Evolutionary conservation across 2,329 filamentous ascomycete genomes (phyloP), one percentile per base, ranked within the genome.

Genomic region (Sporothrix phasma): DNA sequence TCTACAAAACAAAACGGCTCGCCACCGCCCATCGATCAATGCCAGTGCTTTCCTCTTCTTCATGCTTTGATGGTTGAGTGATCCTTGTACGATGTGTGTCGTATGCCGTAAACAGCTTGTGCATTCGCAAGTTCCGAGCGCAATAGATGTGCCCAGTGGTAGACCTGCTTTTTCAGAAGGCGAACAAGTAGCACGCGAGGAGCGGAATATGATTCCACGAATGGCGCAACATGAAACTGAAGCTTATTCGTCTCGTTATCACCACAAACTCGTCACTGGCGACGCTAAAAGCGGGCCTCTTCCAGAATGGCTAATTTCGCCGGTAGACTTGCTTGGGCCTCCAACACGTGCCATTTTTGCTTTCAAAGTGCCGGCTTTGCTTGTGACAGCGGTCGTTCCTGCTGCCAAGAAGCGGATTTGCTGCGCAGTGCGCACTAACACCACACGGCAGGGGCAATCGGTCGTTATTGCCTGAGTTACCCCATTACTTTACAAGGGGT

Each of bases 11-110:
- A 45, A 45, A 46, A 29, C 56, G 24, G 56, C 37, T 43, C 37
- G 49, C 49, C 39, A 34, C 17, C 34, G 43, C 62, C 62, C 51
- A 26, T 41, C 51, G 29, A 56, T 41, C 41, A 63, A 63, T 58
- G 62, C 62, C 43, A 58, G 61, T 63, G 51, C 43, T 56, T 63
- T 56, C 49, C 26, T 47, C 29, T 29, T 61, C 29, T 47, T 19
- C 41, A 26, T 26, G 19, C 19, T 41, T 29, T 62, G 60, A 37
- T 11, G n/a, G n/a, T n/a, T n/a, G n/a, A n/a, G n/a, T n/a, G n/a
- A n/a, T n/a, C n/a, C n/a, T n/a, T n/a, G n/a, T n/a, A n/a, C n/a
- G n/a, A n/a, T n/a, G n/a, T n/a, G n/a, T n/a, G n/a, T n/a, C n/a
- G n/a, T n/a, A n/a, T n/a, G n/a, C n/a, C n/a, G n/a, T n/a, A n/a